These are phyloP conservation scores for Tolypocladium endophyticum DNA, from an alignment of 2,329 filamentous ascomycete species.

Conservation along the genomic window DNA sequence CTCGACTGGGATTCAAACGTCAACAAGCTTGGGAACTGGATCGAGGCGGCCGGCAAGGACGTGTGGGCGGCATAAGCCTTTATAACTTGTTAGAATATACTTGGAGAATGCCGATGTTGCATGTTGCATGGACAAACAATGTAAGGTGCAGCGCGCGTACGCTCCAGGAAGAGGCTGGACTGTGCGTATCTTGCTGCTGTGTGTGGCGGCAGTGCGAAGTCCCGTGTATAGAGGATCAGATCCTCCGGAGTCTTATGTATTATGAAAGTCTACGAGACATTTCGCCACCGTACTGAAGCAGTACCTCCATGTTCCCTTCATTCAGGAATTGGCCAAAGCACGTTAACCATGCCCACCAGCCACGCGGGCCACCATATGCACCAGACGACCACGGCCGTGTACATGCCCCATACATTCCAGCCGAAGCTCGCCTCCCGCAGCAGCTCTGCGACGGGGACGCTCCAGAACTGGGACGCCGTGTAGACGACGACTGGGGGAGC, in stretches of 20 bases:
- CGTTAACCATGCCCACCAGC: slow-evolving; percentile 52
- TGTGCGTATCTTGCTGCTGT: background rate
- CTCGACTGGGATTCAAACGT: slow-evolving; percentile 95
- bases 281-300: background rate
- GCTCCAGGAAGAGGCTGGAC: background rate
- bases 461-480: slow-evolving; percentile 30
- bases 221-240: background rate
- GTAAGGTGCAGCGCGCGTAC: background rate
- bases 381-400: slow-evolving; percentile 84
- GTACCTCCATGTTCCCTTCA: slow-evolving; percentile 1
- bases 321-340: slow-evolving; percentile 29
- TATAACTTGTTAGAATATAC: background rate
- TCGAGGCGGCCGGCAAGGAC: slow-evolving; percentile 85
- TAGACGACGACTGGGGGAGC: slow-evolving; percentile 50
- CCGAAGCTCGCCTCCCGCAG: slow-evolving; percentile 69
- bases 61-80: slow-evolving; percentile 72
- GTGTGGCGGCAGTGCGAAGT: background rate
- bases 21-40: slow-evolving; percentile 94
- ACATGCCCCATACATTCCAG: slow-evolving; percentile 83
- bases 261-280: background rate
- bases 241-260: background rate
- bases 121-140: background rate
- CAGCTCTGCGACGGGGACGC: slow-evolving; percentile 40
- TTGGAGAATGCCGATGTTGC: background rate
- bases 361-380: slow-evolving; percentile 93